phyloP scores from a whole-genome alignment of 164 flowering plant genomes.

The Vitis rupestris region DNA sequence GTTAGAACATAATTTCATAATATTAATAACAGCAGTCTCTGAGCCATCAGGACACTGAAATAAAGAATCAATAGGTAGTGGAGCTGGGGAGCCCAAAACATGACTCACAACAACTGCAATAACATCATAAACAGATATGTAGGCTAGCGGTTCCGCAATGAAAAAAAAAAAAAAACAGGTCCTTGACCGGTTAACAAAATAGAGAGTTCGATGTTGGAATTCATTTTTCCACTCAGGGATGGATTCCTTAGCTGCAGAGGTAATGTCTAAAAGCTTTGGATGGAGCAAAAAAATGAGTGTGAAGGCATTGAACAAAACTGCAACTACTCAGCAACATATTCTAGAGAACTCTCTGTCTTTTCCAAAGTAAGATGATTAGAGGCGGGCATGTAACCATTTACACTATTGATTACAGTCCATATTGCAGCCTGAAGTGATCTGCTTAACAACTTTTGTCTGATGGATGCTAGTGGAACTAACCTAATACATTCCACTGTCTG shows the following conservation, averaged over 20 bases:
- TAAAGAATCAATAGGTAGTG: slow-evolving; percentile 71
- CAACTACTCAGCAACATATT: slow-evolving; percentile 54
- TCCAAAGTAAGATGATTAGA: slow-evolving; percentile 25
- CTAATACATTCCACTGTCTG: too few species aligned
- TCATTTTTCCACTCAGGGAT: slow-evolving; percentile 59
- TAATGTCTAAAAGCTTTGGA: slow-evolving; percentile 70
- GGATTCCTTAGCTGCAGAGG: slow-evolving; percentile 46
- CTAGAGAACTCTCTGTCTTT: slow-evolving; percentile 36
- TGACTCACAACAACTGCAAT: slow-evolving; percentile 71
- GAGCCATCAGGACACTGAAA: slow-evolving; percentile 69
- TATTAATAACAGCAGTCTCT: slow-evolving; percentile 53
- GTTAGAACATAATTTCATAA: slow-evolving; percentile 56
- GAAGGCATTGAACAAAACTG: slow-evolving; percentile 63
- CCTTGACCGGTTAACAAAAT: slow-evolving; percentile 49
- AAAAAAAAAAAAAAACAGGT: slow-evolving; percentile 17
- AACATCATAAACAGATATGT: slow-evolving; percentile 66
- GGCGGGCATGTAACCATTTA: slow-evolving; percentile 16
- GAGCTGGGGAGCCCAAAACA: slow-evolving; percentile 56
- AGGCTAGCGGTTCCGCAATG: slow-evolving; percentile 83
- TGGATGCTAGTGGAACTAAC: too few species aligned
- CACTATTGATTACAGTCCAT: slow-evolving; percentile 46
- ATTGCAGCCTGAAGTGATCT: slow-evolving; percentile 69
- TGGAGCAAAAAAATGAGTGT: slow-evolving; percentile 75
- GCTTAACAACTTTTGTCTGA: too few species aligned
- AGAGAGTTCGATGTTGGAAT: slow-evolving; percentile 44